These are phyloP conservation scores for Chalara sp. DNA, from an alignment of 2,329 filamentous ascomycete species.

Conservation along the genomic window DNA sequence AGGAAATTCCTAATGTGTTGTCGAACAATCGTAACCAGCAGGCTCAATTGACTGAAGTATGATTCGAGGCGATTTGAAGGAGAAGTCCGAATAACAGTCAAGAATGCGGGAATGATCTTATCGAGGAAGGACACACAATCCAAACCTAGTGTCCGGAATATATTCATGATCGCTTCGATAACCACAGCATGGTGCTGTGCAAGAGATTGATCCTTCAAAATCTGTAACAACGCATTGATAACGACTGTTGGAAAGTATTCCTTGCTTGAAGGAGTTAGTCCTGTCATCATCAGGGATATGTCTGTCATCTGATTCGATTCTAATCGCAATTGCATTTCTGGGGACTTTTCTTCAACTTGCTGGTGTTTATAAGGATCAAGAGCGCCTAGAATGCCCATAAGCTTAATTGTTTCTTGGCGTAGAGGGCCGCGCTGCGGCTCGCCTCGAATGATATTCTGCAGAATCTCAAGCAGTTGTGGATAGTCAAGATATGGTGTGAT, in stretches of 20 bases:
- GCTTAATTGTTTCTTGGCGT: conserved; percentile 88
- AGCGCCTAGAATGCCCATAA: conserved; percentile 92
- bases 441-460: conserved; percentile 90
- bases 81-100: conserved; percentile 80
- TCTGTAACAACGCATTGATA: conserved; percentile 88
- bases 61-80: conserved; percentile 75
- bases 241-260: conserved; percentile 98
- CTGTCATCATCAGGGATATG: conserved; percentile 96
- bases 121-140: conserved; percentile 95
- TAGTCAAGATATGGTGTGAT: conserved; percentile 95
- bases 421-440: conserved; percentile 78
- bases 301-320: conserved; percentile 71
- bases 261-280: conserved; percentile 90
- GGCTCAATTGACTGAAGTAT: conserved; percentile 94
- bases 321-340: conserved; percentile 66
- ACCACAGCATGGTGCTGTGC: conserved; percentile 88
- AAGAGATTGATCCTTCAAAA: conserved; percentile 85
- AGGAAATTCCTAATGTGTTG: conserved; percentile 94
- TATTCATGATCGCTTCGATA: conserved; percentile 97
- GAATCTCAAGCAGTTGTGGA: conserved; percentile 82
- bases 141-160: conserved; percentile 90
- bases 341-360: conserved; percentile 83
- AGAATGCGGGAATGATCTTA: conserved; percentile 89
- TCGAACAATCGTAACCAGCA: conserved; percentile 88
- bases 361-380: conserved; percentile 95